Evolutionary conservation across 2,329 filamentous ascomycete species (phyloP), one percentile per base, ranked within the genome.

Genomic region (Hymenoscyphus scutula): DNA sequence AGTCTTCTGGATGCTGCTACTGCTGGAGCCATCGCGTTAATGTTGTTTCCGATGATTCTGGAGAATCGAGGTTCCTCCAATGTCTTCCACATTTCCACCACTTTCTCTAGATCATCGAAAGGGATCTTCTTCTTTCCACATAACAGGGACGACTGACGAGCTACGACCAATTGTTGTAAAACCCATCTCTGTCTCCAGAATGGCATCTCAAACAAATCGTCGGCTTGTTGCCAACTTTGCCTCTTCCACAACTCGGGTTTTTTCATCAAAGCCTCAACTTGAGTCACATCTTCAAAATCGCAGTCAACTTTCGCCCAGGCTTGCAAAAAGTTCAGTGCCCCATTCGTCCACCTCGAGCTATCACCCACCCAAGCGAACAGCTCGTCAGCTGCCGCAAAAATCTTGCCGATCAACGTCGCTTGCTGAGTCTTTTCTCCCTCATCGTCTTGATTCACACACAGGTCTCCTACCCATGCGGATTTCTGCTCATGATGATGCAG

Each of bases 391-490:
- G 59, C 25, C 2, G 41, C 34, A 32, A 62, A 66, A 17, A 64
- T 66, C 11, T 53, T 41, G 34, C 34, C 34, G 57, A 64, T 62
- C 17, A 59, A 45, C 11, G 29, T 32, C 11, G 61, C 60, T 55
- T 66, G 64, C 25, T 56, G 57, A 7, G 45, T 57, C 38, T 41
- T 60, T 32, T 66, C 62, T 13, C 23, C 25, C 29, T 53, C 56
- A 23, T 66, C 62, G 2, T 55, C 41, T n/a, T 64, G 64, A 27
- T 66, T 64, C 48, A 64, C 63, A 53, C 64, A 66, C 13, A 66
- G 32, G 2, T 55, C 60, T 56, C 64, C 62, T 11, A 66, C 58
- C 64, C 64, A 66, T 6, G 63, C 45, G 5, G 37, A 10, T n/a
- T 59, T 30, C 19, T 59, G 51, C 13, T 59, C 58, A 13, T 62